These are phyloP conservation scores for Colletotrichum melonis DNA, from an alignment of 2,329 filamentous ascomycete species.

Conservation along the genomic window DNA sequence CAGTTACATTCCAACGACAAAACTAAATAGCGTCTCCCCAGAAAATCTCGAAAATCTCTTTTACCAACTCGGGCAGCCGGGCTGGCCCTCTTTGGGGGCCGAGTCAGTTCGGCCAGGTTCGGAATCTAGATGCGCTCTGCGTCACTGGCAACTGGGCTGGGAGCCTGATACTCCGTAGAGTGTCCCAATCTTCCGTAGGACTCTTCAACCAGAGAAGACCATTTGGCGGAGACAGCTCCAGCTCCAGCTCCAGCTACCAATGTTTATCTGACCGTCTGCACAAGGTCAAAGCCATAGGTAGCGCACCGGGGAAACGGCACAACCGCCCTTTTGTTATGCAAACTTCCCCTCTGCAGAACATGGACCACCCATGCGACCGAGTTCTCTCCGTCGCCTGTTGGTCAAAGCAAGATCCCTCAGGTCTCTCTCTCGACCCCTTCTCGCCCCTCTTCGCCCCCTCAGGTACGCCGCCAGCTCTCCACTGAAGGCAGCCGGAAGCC, in stretches of 20 bases:
- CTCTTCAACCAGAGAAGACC: background rate
- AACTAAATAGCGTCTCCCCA: background rate
- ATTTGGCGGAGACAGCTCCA: background rate
- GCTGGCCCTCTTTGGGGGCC: conserved; percentile 9
- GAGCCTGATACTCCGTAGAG: background rate
- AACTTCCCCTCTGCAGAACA: conserved; percentile 22
- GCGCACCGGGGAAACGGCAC: conserved; percentile 28
- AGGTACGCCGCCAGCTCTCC: conserved; percentile 1
- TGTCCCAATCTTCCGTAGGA: background rate
- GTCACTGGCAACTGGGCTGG: background rate
- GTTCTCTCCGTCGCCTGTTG: background rate
- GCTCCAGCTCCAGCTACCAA: background rate
- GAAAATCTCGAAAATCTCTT: background rate
- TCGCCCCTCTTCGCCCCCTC: background rate
- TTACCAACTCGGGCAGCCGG: background rate
- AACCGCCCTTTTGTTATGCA: conserved; percentile 24
- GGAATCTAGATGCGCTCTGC: conserved; percentile 7
- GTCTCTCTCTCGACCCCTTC: background rate
- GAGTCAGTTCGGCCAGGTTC: conserved; percentile 21
- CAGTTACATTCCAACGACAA: conserved; percentile 6
- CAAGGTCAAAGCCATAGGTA: conserved; percentile 16
- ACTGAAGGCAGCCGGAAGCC: background rate
- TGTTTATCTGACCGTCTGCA: conserved; percentile 33
- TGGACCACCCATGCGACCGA: conserved; percentile 24
- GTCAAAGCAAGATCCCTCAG: background rate